Evolutionary conservation across 1,284 basidiomycete species (phyloP), one percentile per base, ranked within the genome.

Genomic region (Spongiforma sp.): DNA sequence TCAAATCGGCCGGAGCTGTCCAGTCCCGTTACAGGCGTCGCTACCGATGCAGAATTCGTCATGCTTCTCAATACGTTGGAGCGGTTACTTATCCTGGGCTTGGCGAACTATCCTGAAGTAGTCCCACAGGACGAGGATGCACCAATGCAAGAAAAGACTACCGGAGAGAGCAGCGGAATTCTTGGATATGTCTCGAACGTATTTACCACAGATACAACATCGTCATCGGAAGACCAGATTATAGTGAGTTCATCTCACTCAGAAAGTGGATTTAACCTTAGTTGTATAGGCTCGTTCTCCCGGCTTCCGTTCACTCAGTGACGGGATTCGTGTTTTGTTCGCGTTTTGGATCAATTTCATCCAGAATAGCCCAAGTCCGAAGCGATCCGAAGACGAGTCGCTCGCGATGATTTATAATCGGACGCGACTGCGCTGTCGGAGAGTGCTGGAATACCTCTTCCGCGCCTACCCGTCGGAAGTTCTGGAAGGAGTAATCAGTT

Each of bases 391-490:
- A 71, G 86, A 89, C 64, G 92, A 93, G 54, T 87, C 89, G 0
- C 69, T 92, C 32, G 81, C 84, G 2, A 78, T 92, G 59, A 89
- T 93, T 36, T 91, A 86, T 69, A 84, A 73, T 57, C 86, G 91
- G 57, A 84, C 90, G 33, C 82, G 91, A 63, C 72, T 82, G 37
- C 85, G 94, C 33, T 89, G 90, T 72, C 86, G 89, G 41, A 87
- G 92, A 64, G 93, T 91, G 0, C 78, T 99, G 41, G 96, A 98
- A 71, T 90, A 93, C 70, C 81, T 98, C 21, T 97, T 97, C 81
- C 90, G 91, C 36, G 84, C 86, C 1, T 89, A 94, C 67, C 86
- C 94, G 1, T 81, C 85, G 3, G 94, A 95, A 71, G 90, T 97
- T 4, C 83, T 98, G 55, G 93, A 96, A 72, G 89, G 88, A 1